These are phyloP conservation scores for Colletotrichum melonis DNA, from an alignment of 2,329 filamentous ascomycete genomes.

Conservation along the genomic window DNA sequence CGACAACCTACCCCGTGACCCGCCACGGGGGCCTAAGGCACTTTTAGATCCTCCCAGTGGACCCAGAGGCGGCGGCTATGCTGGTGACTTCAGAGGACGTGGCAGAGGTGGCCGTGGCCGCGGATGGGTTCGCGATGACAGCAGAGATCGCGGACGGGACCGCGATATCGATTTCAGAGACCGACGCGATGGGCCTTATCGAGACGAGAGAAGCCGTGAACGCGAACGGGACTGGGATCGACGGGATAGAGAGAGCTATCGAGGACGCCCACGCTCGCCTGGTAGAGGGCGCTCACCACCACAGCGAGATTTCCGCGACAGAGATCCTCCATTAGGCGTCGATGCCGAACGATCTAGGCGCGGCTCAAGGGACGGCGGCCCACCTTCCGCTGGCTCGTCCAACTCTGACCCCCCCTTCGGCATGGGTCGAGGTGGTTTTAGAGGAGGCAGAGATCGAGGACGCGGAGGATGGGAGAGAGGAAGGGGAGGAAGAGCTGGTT, in stretches of 20 bases:
- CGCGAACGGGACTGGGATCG: slow-evolving; percentile 66
- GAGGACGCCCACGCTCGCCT: slow-evolving; percentile 71
- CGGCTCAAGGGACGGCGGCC: slow-evolving; percentile 76
- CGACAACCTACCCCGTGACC: slow-evolving; percentile 66
- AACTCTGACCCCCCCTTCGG: slow-evolving; percentile 75
- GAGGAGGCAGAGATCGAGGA: slow-evolving; percentile 59
- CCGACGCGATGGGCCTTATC: slow-evolving; percentile 54
- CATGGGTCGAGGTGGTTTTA: slow-evolving; percentile 65
- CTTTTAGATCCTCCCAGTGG: slow-evolving; percentile 77
- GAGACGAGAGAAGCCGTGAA: slow-evolving; percentile 70
- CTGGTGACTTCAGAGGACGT: slow-evolving; percentile 69
- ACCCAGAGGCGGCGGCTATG: slow-evolving; percentile 75
- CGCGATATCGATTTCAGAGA: slow-evolving; percentile 71
- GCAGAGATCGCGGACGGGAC: slow-evolving; percentile 69
- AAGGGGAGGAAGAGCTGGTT: slow-evolving; percentile 58
- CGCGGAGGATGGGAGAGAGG: slow-evolving; percentile 66
- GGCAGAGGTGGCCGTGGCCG: slow-evolving; percentile 65
- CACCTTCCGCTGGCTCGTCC: slow-evolving; percentile 76
- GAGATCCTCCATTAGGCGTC: slow-evolving; percentile 69
- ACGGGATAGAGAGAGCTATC: slow-evolving; percentile 59
- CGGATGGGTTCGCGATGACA: slow-evolving; percentile 71
- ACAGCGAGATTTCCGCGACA: slow-evolving; percentile 68
- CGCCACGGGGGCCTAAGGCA: slow-evolving; percentile 85
- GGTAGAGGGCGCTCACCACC: slow-evolving; percentile 73
- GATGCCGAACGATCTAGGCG: slow-evolving; percentile 76